Percentiles rank a stretch among this genome's conserved stretches.
These are phyloP conservation scores for Nemania sp. DNA, from an alignment of 2,329 filamentous ascomycete genomes.

Conservation along the genomic window DNA sequence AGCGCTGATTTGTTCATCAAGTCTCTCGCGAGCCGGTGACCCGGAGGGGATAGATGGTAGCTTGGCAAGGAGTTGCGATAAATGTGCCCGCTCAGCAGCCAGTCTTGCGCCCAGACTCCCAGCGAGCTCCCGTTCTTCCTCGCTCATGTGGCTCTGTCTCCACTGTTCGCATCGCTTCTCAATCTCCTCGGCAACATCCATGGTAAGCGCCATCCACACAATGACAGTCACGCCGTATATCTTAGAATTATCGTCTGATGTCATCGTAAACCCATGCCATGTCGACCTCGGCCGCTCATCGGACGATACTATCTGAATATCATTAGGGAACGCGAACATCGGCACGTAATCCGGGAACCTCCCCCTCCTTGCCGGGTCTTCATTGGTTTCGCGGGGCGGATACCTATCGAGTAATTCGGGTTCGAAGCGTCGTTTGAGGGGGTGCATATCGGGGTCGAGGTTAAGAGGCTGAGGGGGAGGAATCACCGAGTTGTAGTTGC, in stretches of 20 bases:
- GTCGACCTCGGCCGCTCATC: constrained; percentile 94
- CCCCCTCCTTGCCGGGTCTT: constrained; percentile 79
- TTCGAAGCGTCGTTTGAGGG: constrained; percentile 90
- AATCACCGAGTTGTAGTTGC: constrained; percentile 98
- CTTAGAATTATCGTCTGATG: constrained; percentile 86
- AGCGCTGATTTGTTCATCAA: constrained; percentile 93
- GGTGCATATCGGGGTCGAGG: constrained; percentile 90
- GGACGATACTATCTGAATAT: constrained; percentile 94
- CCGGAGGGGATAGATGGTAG: constrained; percentile 81
- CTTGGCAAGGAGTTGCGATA: constrained; percentile 84
- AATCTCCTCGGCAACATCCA: constrained; percentile 79
- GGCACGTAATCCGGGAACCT: constrained; percentile 96
- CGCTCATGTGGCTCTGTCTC: constrained; percentile 87
- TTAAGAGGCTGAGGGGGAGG: constrained; percentile 90
- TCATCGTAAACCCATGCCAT: constrained; percentile 99
- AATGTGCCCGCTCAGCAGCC: constrained; percentile 82
- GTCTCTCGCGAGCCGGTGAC: constrained; percentile 75
- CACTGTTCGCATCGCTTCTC: constrained; percentile 81
- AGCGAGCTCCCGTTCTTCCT: constrained; percentile 88
- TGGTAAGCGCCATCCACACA: constrained; percentile 87
- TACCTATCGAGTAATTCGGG: constrained; percentile 95
- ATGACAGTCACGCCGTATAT: constrained; percentile 90
- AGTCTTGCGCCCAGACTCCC: constrained; percentile 88
- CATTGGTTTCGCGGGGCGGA: constrained; percentile 78
- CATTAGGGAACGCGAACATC: constrained; percentile 99